phyloP scores from a whole-genome alignment of 306 rosid species.

The Begonia masoniana region DNA sequence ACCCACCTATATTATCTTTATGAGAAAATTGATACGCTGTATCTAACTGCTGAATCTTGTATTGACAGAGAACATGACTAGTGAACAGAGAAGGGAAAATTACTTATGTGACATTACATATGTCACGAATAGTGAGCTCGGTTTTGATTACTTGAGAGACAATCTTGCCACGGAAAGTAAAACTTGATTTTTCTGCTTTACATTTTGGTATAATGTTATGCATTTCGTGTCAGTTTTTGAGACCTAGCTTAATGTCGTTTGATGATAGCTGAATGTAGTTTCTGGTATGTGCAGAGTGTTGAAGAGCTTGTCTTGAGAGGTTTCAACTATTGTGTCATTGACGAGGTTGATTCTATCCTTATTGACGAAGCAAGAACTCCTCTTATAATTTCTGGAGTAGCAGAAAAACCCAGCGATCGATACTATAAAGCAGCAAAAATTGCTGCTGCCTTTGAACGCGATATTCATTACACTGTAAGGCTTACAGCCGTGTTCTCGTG shows the following conservation, averaged over 20 bases:
- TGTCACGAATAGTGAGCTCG: conserved; percentile 95
- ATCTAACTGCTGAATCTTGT: background rate
- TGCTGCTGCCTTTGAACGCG: conserved; percentile 77
- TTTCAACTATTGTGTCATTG: conserved; percentile 83
- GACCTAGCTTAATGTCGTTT: conserved; percentile 9
- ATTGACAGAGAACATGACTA: conserved; percentile 95
- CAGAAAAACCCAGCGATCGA: conserved; percentile 84
- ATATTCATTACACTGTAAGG: conserved; percentile 88
- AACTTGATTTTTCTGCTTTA: conserved; percentile 39
- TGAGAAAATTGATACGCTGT: no score
- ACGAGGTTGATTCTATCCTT: conserved; percentile 98
- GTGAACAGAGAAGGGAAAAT: conserved; percentile 85
- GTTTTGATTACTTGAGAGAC: conserved; percentile 96
- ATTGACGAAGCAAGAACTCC: conserved; percentile 98
- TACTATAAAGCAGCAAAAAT: conserved; percentile 93
- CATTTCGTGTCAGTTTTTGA: conserved; percentile 5
- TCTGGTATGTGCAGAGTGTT: conserved; percentile 59
- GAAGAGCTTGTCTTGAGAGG: conserved; percentile 90
- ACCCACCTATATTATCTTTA: no score
- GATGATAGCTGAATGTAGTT: conserved; percentile 13
- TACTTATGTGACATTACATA: conserved; percentile 86
- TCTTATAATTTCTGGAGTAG: conserved; percentile 93
- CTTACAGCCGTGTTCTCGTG: background rate
- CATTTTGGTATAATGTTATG: conserved; percentile 12
- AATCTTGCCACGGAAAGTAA: conserved; percentile 99